A percentile compares a stretch with the other conserved stretches of the same genome.
phyloP scores from a whole-genome alignment of 2,329 filamentous ascomycete species.

The Aspergillus sp. region DNA sequence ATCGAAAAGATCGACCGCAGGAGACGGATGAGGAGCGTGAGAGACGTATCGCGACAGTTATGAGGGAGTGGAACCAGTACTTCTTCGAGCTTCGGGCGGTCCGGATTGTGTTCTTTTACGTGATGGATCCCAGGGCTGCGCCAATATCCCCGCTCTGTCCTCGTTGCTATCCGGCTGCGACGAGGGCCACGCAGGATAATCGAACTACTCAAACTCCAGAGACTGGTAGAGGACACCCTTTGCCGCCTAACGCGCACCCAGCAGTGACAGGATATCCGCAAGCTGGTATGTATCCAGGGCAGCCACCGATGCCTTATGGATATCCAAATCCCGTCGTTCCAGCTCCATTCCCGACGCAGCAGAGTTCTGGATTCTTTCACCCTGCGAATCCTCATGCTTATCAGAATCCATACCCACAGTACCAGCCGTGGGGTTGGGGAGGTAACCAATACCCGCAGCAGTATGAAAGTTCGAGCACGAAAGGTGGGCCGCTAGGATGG shows the following conservation, averaged over 20 bases:
- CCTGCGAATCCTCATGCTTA: slow-evolving; percentile 23
- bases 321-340: slow-evolving; percentile 15
- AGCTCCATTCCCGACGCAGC: slow-evolving; percentile 19
- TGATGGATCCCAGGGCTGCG: slow-evolving; percentile 31
- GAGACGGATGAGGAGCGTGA: slow-evolving; percentile 43
- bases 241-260: slow-evolving; percentile 5
- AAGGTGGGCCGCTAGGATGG: slow-evolving; percentile 33
- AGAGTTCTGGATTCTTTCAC: slow-evolving; percentile 23
- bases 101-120: slow-evolving; percentile 36
- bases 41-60: slow-evolving; percentile 38
- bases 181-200: slow-evolving; percentile 27
- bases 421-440: slow-evolving; percentile 30
- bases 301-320: slow-evolving; percentile 12
- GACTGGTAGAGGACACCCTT: slow-evolving; percentile 8
- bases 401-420: slow-evolving; percentile 22
- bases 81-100: slow-evolving; percentile 42
- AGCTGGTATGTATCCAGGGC: slow-evolving; percentile 8
- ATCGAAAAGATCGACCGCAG: slow-evolving; percentile 43
- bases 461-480: slow-evolving; percentile 21
- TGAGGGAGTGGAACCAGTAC: slow-evolving; percentile 45
- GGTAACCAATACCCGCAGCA: slow-evolving; percentile 26
- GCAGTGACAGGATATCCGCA: slow-evolving; percentile 10
- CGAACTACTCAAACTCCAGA: slow-evolving; percentile 12
- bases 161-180: slow-evolving; percentile 41
- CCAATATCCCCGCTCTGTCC: slow-evolving; percentile 41